A percentile compares a stretch with the other conserved stretches of the same genome.
Evolutionary conservation across 1,284 basidiomycete species (phyloP).

Genomic region (Phellinidium pouzarii): DNA sequence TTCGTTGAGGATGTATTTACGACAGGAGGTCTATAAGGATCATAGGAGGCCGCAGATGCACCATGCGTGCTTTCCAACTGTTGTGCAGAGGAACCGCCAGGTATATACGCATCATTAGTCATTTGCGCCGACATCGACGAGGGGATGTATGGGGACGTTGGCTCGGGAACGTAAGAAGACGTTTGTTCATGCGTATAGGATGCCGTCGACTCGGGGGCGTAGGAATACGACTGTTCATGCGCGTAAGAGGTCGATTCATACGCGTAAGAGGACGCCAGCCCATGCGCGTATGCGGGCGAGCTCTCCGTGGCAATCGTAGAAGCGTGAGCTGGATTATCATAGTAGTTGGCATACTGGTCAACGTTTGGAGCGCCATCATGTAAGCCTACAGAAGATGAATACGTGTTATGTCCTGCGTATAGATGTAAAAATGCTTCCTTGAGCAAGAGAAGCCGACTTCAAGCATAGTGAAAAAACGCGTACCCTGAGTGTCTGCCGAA

Average conservation of each 20-base stretch:
- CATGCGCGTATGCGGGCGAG: constrained; percentile 5
- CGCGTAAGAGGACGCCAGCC: neutral
- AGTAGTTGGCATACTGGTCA: neutral
- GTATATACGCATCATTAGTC: constrained; percentile 14
- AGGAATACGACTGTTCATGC: no score
- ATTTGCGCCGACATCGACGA: constrained; percentile 1
- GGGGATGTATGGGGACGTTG: constrained; percentile 1
- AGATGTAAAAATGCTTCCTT: neutral
- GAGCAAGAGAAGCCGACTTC: neutral
- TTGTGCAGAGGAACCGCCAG: constrained; percentile 17
- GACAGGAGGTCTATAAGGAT: constrained; percentile 24
- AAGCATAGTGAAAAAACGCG: neutral
- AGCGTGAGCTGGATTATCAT: constrained; percentile 2
- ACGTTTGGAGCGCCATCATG: neutral
- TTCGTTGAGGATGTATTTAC: neutral
- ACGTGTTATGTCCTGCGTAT: neutral
- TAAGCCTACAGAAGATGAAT: neutral
- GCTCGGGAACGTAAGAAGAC: constrained; percentile 6
- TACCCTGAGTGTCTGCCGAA: constrained; percentile 12
- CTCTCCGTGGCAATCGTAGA: neutral
- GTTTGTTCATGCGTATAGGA: no score
- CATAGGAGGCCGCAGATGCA: constrained; percentile 22
- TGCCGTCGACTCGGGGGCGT: no score
- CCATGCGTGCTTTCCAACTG: constrained; percentile 20
- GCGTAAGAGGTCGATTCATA: no score